Evolutionary conservation across 306 rosid genomes (phyloP).

Genomic region (apple (Malus domestica)): ASM211411v1 NC_041789.1:22120501-22121000

Average conservation of each 20-base stretch:
- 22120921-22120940: neutral
- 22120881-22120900: neutral
- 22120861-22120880: neutral
- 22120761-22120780: neutral
- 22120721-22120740: neutral
- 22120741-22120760: neutral
- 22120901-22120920: neutral
- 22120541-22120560: neutral
- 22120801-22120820: neutral
- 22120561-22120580: neutral
- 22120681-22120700: neutral
- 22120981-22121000: neutral
- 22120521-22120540: neutral
- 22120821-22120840: neutral
- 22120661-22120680: neutral
- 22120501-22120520: conserved; percentile 1
- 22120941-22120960: neutral
- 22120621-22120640: neutral
- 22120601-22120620: neutral
- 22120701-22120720: neutral
- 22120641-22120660: neutral
- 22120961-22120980: neutral
- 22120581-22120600: neutral
- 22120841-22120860: neutral
- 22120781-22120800: neutral